These are phyloP conservation scores for Vigna nakashimae DNA, from an alignment of 306 rosid species.

Conservation along the genomic window DNA sequence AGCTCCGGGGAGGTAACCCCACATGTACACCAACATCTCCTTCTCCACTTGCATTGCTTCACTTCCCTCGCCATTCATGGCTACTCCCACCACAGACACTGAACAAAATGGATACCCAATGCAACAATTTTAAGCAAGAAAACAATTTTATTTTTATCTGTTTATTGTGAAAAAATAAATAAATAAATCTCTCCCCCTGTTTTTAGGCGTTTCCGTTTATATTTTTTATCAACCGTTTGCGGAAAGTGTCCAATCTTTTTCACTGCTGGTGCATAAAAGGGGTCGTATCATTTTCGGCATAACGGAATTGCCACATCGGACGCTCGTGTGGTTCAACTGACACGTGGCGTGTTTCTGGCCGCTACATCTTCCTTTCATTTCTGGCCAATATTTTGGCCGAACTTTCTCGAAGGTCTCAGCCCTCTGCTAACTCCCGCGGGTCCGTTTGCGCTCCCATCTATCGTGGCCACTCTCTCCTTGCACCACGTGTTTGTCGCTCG, in stretches of 20 bases:
- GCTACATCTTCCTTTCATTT: slow-evolving; percentile 36
- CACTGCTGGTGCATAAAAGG: slow-evolving; percentile 55
- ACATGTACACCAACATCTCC: slow-evolving; percentile 70
- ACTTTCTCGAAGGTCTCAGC: slow-evolving; percentile 65
- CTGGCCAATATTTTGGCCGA: slow-evolving; percentile 61
- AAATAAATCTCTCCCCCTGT: background rate
- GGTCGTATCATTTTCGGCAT: slow-evolving; percentile 66
- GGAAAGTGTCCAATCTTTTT: slow-evolving; percentile 20
- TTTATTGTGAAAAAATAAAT: background rate
- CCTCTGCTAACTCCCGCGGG: slow-evolving; percentile 17
- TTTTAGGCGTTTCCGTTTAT: background rate
- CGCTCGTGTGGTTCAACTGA: slow-evolving; percentile 46
- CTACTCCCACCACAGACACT: slow-evolving; percentile 4
- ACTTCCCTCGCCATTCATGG: slow-evolving; percentile 62
- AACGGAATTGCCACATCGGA: slow-evolving; percentile 70
- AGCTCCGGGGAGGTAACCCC: slow-evolving; percentile 97
- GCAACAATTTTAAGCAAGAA: background rate
- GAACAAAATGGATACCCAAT: background rate
- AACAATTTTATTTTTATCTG: background rate
- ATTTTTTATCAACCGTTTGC: background rate
- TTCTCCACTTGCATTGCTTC: slow-evolving; percentile 49
- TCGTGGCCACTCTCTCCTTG: slow-evolving; percentile 20
- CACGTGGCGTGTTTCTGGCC: slow-evolving; percentile 58
- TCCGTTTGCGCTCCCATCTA: slow-evolving; percentile 3
- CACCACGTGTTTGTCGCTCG: slow-evolving; percentile 49